Percentiles rank a stretch among this genome's conserved stretches.
These are phyloP conservation scores for Neoarthrinium moseri DNA, from an alignment of 2,329 filamentous ascomycete species.

Conservation along the genomic window DNA sequence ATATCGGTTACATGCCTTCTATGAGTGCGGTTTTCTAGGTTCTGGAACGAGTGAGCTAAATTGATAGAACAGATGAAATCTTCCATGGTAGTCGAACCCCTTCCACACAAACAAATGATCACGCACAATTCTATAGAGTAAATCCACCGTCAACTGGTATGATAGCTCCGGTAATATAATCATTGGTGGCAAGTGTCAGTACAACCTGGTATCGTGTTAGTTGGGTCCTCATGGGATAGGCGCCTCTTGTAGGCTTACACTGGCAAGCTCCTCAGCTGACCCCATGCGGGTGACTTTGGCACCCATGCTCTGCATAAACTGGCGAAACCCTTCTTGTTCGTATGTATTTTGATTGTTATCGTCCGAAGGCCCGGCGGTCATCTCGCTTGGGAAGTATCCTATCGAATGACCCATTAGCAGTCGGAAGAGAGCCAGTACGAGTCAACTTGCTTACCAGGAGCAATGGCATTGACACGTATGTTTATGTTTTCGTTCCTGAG, in stretches of 20 bases:
- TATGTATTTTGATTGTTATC: slow-evolving; percentile 42
- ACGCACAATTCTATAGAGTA: slow-evolving; percentile 16
- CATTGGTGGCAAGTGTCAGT: slow-evolving; percentile 24
- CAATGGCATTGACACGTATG: slow-evolving; percentile 27
- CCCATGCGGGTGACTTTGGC: slow-evolving; percentile 23
- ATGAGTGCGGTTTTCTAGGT: no score
- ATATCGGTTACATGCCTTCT: no score
- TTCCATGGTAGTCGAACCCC: no score
- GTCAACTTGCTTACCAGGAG: slow-evolving; percentile 18
- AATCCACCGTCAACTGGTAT: slow-evolving; percentile 23
- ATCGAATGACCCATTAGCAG: no score
- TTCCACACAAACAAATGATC: no score
- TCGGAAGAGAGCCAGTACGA: no score
- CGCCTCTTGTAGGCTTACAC: slow-evolving; percentile 14
- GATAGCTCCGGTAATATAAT: slow-evolving; percentile 25
- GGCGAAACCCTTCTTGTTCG: slow-evolving; percentile 14
- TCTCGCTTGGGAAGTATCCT: slow-evolving; percentile 32
- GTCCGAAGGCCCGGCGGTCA: slow-evolving; percentile 43
- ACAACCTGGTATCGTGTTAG: slow-evolving; percentile 13
- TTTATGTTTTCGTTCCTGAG: slow-evolving; percentile 24
- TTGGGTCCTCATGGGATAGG: background rate
- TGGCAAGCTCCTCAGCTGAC: slow-evolving; percentile 21
- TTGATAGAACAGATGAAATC: no score
- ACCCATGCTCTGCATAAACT: slow-evolving; percentile 16
- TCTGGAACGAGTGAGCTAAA: no score